phyloP scores from a whole-genome alignment of 129 eudicot species.

The Saposhnikovia divaricata region DNA sequence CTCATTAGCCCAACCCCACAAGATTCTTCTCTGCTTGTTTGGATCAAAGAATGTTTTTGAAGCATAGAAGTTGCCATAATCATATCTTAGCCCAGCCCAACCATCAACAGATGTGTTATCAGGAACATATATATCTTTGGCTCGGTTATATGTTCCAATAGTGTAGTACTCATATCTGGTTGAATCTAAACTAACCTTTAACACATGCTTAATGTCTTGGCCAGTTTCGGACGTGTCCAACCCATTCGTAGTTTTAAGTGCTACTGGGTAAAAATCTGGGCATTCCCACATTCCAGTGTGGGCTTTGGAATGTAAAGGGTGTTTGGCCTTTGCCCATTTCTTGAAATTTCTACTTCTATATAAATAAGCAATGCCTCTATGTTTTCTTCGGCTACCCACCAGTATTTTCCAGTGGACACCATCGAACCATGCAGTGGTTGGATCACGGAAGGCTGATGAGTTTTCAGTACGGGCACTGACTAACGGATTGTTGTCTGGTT shows the following conservation, averaged over 20 bases:
- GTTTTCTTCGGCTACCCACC: slow-evolving; percentile 32
- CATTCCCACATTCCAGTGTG: slow-evolving; percentile 62
- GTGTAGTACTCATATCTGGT: slow-evolving; percentile 59
- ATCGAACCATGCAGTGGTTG: slow-evolving; percentile 68
- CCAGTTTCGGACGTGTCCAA: slow-evolving; percentile 47
- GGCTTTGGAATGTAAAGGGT: slow-evolving; percentile 32
- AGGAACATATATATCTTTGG: slow-evolving; percentile 42
- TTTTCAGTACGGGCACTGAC: slow-evolving; percentile 34
- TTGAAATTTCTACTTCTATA: slow-evolving; percentile 49
- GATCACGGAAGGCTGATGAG: slow-evolving; percentile 52
- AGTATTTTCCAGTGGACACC: slow-evolving; percentile 61
- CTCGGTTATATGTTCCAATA: slow-evolving; percentile 32
- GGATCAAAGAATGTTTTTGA: slow-evolving; percentile 70
- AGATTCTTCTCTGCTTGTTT: slow-evolving; percentile 41
- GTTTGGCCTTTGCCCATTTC: slow-evolving; percentile 42
- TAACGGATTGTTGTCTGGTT: slow-evolving; percentile 62
- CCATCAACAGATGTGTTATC: slow-evolving; percentile 48
- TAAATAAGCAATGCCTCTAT: slow-evolving; percentile 44
- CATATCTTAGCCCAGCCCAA: slow-evolving; percentile 52
- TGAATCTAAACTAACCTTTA: slow-evolving; percentile 52
- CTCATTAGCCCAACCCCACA: slow-evolving; percentile 82
- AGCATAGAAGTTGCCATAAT: slow-evolving; percentile 74
- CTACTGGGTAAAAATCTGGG: slow-evolving; percentile 62
- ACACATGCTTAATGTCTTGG: slow-evolving; percentile 42
- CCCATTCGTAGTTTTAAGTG: slow-evolving; percentile 24